These are phyloP conservation scores for Lactarius vividus DNA, from an alignment of 768 basidiomycete species.

Conservation along the genomic window DNA sequence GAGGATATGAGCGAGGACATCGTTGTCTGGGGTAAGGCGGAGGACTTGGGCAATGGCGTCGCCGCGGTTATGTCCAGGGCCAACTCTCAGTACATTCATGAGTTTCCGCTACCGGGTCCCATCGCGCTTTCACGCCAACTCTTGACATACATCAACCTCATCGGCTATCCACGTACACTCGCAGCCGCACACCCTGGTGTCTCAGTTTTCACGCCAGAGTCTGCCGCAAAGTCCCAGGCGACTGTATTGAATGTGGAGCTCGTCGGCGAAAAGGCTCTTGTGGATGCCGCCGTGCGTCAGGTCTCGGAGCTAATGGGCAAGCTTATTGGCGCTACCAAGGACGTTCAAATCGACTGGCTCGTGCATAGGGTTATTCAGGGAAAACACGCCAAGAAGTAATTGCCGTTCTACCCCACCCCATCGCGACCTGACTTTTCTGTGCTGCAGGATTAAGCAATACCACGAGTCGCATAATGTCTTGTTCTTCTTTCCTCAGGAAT, in stretches of 20 bases:
- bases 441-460: conserved; percentile 69
- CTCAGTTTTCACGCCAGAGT: conserved; percentile 72
- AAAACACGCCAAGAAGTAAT: conserved; percentile 79
- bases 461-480: conserved; percentile 79
- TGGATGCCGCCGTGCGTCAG: conserved; percentile 72
- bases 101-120: conserved; percentile 77
- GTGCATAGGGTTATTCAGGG: conserved; percentile 81
- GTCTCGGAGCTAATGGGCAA: conserved; percentile 75
- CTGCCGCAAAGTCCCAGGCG: conserved; percentile 49
- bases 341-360: conserved; percentile 81
- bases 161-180: conserved; percentile 65
- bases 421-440: conserved; percentile 8
- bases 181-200: conserved; percentile 60
- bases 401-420: conserved; percentile 8
- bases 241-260: conserved; percentile 73
- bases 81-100: conserved; percentile 86
- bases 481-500: conserved; percentile 85
- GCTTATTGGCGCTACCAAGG: conserved; percentile 71
- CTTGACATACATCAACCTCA: conserved; percentile 70
- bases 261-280: conserved; percentile 68
- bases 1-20: conserved; percentile 83
- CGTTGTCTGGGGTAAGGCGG: conserved; percentile 73
- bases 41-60: conserved; percentile 67
- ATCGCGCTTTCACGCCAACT: conserved; percentile 66
- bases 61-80: conserved; percentile 77